Evolutionary conservation across 1,284 basidiomycete genomes (phyloP), one percentile per base, ranked within the genome.

Genomic region (Trichosporon sp.): DNA sequence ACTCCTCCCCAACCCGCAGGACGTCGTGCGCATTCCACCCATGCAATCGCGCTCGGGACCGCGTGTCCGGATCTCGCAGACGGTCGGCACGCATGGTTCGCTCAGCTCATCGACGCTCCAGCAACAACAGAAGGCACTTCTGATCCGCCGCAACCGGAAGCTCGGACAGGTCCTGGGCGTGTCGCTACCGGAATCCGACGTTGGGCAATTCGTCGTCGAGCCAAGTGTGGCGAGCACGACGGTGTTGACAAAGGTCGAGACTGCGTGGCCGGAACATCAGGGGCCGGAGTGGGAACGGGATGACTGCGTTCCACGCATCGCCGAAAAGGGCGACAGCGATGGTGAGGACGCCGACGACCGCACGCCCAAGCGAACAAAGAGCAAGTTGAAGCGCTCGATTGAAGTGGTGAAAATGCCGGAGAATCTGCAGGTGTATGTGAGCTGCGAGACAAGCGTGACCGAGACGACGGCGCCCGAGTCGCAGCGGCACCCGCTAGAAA

Each of bases 91-190:
- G 14, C 9, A 34, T 9, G 36, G 31, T 5, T 40, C 32, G 31
- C 21, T 46, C 19, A 31, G 23, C 62, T 40, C 46, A 62, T 6
- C 68, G 56, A n/a, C 44, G 57, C n/a, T 66, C 64, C 13, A 68
- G 63, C 65, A 66, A 10, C 83, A 84, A 23, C 87, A 90, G 69
- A 87, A 90, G 23, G 85, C 88, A 0, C 87, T 89, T 44, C 85
- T 89, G 59, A 81, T 92, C 25, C 83, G 86, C 59, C 87, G 88
- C 68, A 86, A 87, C 32, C 85, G 87, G 71, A 93, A 93, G 78
- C 83, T 93, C 44, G 85, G 89, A 27, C 87, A 88, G 70, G 78
- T 92, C 19, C 87, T 93, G 58, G 91, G 91, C 75, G 70, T 74
- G 58, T 61, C 73, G 0, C 66, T 78, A 21, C 58, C 59, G 2